Evolutionary conservation across 2,329 filamentous ascomycete genomes (phyloP), one percentile per base, ranked within the genome.

Genomic region (Sclerotinia trifoliorum): DNA sequence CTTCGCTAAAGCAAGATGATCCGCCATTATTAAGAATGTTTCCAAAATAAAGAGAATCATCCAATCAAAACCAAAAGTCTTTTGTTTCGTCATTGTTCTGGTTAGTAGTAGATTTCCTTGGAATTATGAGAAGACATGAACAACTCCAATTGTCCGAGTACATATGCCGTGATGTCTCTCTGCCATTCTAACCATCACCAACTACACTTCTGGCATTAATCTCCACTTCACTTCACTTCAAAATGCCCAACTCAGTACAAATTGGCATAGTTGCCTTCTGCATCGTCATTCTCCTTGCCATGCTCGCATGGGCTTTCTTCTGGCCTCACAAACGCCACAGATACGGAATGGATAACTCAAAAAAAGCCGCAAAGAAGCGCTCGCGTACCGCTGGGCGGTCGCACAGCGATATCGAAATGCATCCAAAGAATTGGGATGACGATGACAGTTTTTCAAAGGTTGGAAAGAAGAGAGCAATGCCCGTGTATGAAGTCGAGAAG

Each of bases 261-360:
- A 58, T 48, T 29, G 44, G 42, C n/a, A 57, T 66, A 21, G 15
- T 66, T 21, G 44, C n/a, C 26, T 58, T 66, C 54, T 66, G 64
- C 52, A n/a, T 66, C 39, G 8, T 57, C 6, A 29, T 66, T 39
- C 64, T 66, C 13, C 3, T 19, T 3, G 29, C 29, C 29, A 42
- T 66, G 64, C n/a, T 66, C 15, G 29, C 29, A 24, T 66, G 64
- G 64, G 54, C 52, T 48, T 66, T 66, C 64, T 58, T 2, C 19
- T 66, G 52, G 51, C 64, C 51, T n/a, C 64, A 66, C 21, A 57
- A 57, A 26, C 29, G 29, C 3, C 52, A 39, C 29, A 66, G 62
- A 29, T 13, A 51, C 17, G 15, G 64, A 10, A 57, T 44, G 24
- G 26, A 58, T 42, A 29, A 48, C 21, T 57, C 42, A 4, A 35